These are phyloP conservation scores for Cyberlindnera veronae DNA, from an alignment of 805 yeast species.

Conservation along the genomic window DNA sequence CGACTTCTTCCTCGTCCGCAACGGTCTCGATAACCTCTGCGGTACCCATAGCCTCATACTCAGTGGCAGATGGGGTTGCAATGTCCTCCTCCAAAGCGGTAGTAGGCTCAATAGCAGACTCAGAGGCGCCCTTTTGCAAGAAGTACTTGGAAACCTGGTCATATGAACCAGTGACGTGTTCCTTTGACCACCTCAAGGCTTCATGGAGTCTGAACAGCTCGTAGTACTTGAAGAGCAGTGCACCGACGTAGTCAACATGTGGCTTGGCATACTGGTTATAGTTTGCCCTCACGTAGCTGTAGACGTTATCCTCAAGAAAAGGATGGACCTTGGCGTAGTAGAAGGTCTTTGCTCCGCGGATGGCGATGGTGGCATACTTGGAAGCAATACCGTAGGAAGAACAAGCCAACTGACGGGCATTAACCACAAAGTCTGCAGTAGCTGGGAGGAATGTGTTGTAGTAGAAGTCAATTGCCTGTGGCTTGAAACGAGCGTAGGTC, in stretches of 20 bases:
- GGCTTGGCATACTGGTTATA: slow-evolving; percentile 12
- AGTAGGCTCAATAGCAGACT: slow-evolving; percentile 6
- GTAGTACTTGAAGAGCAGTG: slow-evolving; percentile 14
- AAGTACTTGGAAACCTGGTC: slow-evolving; percentile 18
- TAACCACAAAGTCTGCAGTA: background rate
- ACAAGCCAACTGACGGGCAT: background rate
- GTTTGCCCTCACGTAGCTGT: background rate
- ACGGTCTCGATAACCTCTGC: slow-evolving; percentile 13
- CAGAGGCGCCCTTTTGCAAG: slow-evolving; percentile 5
- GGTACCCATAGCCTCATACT: slow-evolving; percentile 8
- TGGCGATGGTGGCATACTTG: slow-evolving; percentile 3
- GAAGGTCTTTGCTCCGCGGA: background rate
- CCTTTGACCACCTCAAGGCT: slow-evolving; percentile 19
- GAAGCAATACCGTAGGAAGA: slow-evolving; percentile 1
- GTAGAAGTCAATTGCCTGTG: slow-evolving; percentile 9
- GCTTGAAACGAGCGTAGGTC: slow-evolving; percentile 6
- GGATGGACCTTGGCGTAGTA: slow-evolving; percentile 12
- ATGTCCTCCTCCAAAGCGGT: slow-evolving; percentile 12
- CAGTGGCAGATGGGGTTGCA: slow-evolving; percentile 9
- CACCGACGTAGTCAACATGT: slow-evolving; percentile 3
- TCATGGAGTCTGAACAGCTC: slow-evolving; percentile 19
- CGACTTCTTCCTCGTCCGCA: slow-evolving; percentile 1
- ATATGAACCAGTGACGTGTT: slow-evolving; percentile 14
- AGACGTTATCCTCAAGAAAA: slow-evolving; percentile 1
- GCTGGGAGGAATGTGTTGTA: slow-evolving; percentile 7